Evolutionary conservation across 2,329 filamentous ascomycete genomes (phyloP), one percentile per base, ranked within the genome.

Genomic region (Sclerotinia nivalis): DNA sequence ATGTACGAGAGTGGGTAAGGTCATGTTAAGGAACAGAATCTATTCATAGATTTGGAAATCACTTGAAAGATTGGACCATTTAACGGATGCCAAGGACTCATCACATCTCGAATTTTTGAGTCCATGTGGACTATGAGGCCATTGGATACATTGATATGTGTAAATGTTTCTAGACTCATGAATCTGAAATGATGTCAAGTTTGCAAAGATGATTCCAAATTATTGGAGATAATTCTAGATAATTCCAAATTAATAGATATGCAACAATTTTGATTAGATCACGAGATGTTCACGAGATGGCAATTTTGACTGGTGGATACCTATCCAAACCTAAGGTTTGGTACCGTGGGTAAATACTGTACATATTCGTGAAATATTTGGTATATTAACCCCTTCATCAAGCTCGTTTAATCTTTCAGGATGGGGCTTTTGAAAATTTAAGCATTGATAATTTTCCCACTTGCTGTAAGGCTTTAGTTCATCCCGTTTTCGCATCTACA

Each of bases 161-260:
- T 31, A 2, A 31, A 31, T 34, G 1, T 5, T 4, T 34, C 6
- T 40, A 40, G 9, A 2, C 12, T n/a, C 31, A 22, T 25, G 22
- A 40, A 22, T 22, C 2, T 62, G 28, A 37, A 37, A 37, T 49
- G 25, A 37, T 50, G 10, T 62, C 4, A 18, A 50, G 18, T 37
- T 62, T 31, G 10, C 45, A 2, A 50, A 8, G 9, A 10, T 49
- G 15, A 62, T 49, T 28, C 28, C 28, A 62, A 49, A 49, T 37
- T 10, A 6, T 47, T 18, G 15, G 18, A 34, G 20, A n/a, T n/a
- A 18, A 49, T 49, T 62, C 43, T 31, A 64, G 31, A 64, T 52
- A 52, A 64, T 52, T 64, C n/a, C 47, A 62, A 62, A 62, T 62
- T 45, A 25, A 22, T 34, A 50, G 45, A 62, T 25, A 10, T n/a